Evolutionary conservation across 2,329 filamentous ascomycete genomes (phyloP).

Genomic region (Thermothelomyces thermophilus): DNA sequence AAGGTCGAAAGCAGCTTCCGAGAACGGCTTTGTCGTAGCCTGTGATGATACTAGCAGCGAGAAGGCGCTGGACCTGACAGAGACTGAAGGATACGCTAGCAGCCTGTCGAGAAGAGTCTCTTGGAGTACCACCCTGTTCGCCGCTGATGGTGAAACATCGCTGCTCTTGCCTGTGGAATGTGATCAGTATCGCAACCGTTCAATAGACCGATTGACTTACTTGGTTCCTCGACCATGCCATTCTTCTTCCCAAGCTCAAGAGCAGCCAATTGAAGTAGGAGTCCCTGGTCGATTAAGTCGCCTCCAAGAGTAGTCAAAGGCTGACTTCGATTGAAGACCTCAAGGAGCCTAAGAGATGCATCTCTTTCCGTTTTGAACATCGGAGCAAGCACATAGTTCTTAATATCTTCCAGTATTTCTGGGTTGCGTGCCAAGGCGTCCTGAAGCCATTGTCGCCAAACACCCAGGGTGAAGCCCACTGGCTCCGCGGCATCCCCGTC

Average conservation of each 20-base stretch:
- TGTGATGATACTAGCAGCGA: slow-evolving; percentile 73
- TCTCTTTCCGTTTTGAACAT: slow-evolving; percentile 53
- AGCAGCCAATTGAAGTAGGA: slow-evolving; percentile 53
- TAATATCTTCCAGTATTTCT: slow-evolving; percentile 53
- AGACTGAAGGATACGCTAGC: slow-evolving; percentile 49
- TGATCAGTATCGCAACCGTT: not conserved
- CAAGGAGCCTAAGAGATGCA: slow-evolving; percentile 52
- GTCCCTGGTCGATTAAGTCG: slow-evolving; percentile 16
- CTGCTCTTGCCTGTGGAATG: slow-evolving; percentile 9
- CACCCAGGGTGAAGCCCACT: slow-evolving; percentile 32
- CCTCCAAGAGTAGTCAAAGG: slow-evolving; percentile 21
- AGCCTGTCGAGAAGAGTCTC: slow-evolving; percentile 44
- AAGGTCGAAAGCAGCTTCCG: slow-evolving; percentile 51
- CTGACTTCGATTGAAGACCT: slow-evolving; percentile 43
- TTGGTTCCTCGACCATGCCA: slow-evolving; percentile 62
- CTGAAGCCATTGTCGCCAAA: slow-evolving; percentile 53
- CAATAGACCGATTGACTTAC: slow-evolving; percentile 32
- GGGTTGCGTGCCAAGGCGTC: slow-evolving; percentile 42
- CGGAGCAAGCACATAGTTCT: slow-evolving; percentile 57
- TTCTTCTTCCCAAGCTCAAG: slow-evolving; percentile 65
- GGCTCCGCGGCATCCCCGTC: slow-evolving; percentile 17
- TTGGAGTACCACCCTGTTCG: slow-evolving; percentile 30
- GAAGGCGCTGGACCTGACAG: slow-evolving; percentile 71
- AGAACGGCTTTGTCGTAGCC: slow-evolving; percentile 67
- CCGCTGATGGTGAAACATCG: slow-evolving; percentile 15